Percentiles rank a stretch among this genome's conserved stretches.
Conservation (phyloP, 495 filamentous ascomycete species). For the Penicillium steckii region DNA sequence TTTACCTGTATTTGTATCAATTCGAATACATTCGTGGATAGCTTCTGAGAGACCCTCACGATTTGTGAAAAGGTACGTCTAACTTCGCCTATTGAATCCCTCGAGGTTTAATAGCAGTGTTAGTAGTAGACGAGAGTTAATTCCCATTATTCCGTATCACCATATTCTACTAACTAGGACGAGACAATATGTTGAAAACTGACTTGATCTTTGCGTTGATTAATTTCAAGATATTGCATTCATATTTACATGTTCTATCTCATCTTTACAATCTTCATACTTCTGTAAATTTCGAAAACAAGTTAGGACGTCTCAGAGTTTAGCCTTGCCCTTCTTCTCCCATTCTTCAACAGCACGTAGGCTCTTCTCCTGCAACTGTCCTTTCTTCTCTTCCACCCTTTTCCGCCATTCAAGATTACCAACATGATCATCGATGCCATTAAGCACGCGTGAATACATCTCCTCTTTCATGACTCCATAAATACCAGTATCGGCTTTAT, state of each 20-base stretch:
- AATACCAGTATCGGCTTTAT: conserved; percentile 58
- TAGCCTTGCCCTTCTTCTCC: conserved; percentile 42
- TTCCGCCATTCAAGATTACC: conserved; percentile 47
- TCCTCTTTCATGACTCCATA: conserved; percentile 70
- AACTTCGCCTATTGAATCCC: no score
- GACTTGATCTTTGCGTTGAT: no score
- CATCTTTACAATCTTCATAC: not conserved
- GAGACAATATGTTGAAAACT: no score
- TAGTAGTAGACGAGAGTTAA: no score
- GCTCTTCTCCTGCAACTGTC: conserved; percentile 18
- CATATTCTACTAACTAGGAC: no score
- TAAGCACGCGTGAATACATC: conserved; percentile 66
- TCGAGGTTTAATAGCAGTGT: no score
- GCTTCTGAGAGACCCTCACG: no score
- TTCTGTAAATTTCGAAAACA: not conserved
- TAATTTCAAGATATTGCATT: no score
- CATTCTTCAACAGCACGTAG: conserved; percentile 36
- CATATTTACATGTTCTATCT: conserved; percentile 4
- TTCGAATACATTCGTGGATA: no score
- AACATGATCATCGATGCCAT: conserved; percentile 46
- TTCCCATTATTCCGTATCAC: no score
- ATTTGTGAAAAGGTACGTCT: no score
- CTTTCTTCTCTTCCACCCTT: conserved; percentile 30
- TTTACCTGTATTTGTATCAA: no score
- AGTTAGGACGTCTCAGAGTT: conserved; percentile 25